These are phyloP conservation scores for Sambucus nigra DNA, from an alignment of 129 eudicot genomes.

Conservation along the genomic window DNA sequence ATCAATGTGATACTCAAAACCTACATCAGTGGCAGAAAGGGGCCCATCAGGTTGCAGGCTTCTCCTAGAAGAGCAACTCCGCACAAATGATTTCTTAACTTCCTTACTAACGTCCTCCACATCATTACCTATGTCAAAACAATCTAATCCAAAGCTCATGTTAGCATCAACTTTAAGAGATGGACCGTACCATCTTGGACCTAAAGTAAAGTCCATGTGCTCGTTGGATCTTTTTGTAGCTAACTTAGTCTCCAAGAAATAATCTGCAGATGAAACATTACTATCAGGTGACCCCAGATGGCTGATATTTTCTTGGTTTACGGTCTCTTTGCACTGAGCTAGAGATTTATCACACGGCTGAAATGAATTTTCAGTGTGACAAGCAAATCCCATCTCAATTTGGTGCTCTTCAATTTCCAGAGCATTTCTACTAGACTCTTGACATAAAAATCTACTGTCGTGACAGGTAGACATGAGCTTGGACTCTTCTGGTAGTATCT, in stretches of 20 bases:
- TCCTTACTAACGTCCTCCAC: slow-evolving; percentile 12
- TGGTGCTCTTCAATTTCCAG: slow-evolving; percentile 18
- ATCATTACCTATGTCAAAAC: slow-evolving; percentile 21
- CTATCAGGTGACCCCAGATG: slow-evolving; percentile 16
- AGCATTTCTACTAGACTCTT: slow-evolving; percentile 15
- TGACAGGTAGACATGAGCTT: slow-evolving; percentile 16
- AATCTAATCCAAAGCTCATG: slow-evolving; percentile 12
- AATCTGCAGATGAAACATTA: slow-evolving; percentile 16
- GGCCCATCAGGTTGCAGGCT: slow-evolving; percentile 19
- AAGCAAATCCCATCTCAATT: slow-evolving; percentile 10
- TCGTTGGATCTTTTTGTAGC: slow-evolving; percentile 12
- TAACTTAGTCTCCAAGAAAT: slow-evolving; percentile 16
- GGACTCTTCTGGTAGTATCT: slow-evolving; percentile 27
- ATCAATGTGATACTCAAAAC: slow-evolving; percentile 16
- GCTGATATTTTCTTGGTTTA: slow-evolving; percentile 8
- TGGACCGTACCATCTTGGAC: slow-evolving; percentile 24
- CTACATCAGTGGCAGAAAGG: slow-evolving; percentile 13
- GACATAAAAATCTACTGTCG: slow-evolving; percentile 17
- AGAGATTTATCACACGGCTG: slow-evolving; percentile 16
- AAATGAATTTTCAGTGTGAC: slow-evolving; percentile 17
- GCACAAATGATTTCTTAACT: slow-evolving; percentile 26
- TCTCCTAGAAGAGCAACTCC: slow-evolving; percentile 37
- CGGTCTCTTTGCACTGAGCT: slow-evolving; percentile 4
- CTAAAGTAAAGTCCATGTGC: slow-evolving; percentile 12
- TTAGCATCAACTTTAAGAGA: slow-evolving; percentile 16